Percentiles rank a stretch among this genome's conserved stretches.
Conservation (phyloP, 441 rosid species). For the Geranium incanum region DNA sequence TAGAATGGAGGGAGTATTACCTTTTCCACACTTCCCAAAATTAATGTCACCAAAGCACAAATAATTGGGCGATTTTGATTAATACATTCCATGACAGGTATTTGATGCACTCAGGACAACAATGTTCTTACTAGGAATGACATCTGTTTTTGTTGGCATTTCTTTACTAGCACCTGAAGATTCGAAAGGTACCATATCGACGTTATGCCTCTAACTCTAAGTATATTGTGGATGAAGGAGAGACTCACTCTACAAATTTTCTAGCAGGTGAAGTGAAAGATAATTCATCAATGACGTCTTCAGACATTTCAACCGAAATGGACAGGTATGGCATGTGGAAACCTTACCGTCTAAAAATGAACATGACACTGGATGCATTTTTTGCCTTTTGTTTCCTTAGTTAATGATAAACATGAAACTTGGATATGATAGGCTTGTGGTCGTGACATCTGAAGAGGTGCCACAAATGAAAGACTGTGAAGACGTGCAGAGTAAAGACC, state of each 20-base stretch:
- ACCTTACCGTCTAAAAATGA: background rate
- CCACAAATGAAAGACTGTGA: conserved; percentile 20
- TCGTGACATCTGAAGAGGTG: conserved; percentile 41
- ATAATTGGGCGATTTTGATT: conserved; percentile 7
- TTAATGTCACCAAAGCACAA: background rate
- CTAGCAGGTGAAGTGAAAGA: conserved; percentile 75
- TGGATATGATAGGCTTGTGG: conserved; percentile 42
- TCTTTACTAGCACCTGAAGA: conserved; percentile 94
- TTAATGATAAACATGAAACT: background rate
- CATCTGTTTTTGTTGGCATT: conserved; percentile 77
- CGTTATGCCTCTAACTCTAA: background rate
- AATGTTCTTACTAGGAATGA: conserved; percentile 88
- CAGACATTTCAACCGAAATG: conserved; percentile 46
- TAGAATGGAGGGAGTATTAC: background rate
- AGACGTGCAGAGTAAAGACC: conserved; percentile 32
- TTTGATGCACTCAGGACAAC: conserved; percentile 80
- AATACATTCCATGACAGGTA: conserved; percentile 45
- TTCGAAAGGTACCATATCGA: conserved; percentile 43
- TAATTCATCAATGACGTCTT: conserved; percentile 38
- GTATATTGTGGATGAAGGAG: background rate
- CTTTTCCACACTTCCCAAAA: background rate
- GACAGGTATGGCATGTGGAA: conserved; percentile 46
- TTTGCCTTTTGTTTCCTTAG: background rate
- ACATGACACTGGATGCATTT: background rate
- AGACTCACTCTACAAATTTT: conserved; percentile 17